A percentile compares a stretch with the other conserved stretches of the same genome.
These are phyloP conservation scores for Diversispora eburnea DNA, from an alignment of 192 early-diverging fungal species.

Conservation along the genomic window DNA sequence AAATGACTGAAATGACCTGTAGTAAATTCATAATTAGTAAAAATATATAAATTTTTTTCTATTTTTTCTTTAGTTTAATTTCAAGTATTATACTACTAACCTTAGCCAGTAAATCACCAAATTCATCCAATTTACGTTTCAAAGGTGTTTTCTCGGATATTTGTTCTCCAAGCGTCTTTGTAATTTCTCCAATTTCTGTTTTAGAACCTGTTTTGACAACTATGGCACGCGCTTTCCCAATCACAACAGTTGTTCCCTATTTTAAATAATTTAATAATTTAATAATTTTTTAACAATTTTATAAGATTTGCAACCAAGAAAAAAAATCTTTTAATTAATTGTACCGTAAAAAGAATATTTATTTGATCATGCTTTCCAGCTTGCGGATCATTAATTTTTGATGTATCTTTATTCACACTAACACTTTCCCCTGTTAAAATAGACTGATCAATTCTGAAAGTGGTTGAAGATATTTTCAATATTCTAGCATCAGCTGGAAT, in stretches of 20 bases:
- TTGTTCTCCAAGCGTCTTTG: constrained; percentile 78
- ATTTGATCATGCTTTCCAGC: constrained; percentile 95
- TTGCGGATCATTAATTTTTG: constrained; percentile 54
- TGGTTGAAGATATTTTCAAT: constrained; percentile 70
- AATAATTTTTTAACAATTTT: constrained; percentile 46
- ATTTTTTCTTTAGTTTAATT: neutral
- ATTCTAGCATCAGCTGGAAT: constrained; percentile 94
- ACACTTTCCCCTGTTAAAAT: constrained; percentile 94
- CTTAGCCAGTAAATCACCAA: constrained; percentile 85
- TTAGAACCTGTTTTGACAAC: constrained; percentile 82
- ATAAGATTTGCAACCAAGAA: too few relatives aligned
- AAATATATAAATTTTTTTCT: neutral
- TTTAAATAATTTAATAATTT: constrained; percentile 48
- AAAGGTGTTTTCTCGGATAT: constrained; percentile 92
- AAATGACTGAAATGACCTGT: constrained; percentile 73
- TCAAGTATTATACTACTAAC: constrained; percentile 46
- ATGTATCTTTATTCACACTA: constrained; percentile 80
- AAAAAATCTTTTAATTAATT: constrained; percentile 10
- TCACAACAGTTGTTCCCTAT: constrained; percentile 84
- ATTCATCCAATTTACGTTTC: constrained; percentile 93
- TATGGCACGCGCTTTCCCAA: constrained; percentile 85
- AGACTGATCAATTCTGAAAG: constrained; percentile 93
- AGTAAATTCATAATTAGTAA: constrained; percentile 33
- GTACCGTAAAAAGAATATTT: constrained; percentile 93
- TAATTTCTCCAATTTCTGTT: constrained; percentile 95